A percentile compares a stretch with the other conserved stretches of the same genome.
Conservation (phyloP, 805 yeast genomes). For the Kuraishia floccosa region DNA sequence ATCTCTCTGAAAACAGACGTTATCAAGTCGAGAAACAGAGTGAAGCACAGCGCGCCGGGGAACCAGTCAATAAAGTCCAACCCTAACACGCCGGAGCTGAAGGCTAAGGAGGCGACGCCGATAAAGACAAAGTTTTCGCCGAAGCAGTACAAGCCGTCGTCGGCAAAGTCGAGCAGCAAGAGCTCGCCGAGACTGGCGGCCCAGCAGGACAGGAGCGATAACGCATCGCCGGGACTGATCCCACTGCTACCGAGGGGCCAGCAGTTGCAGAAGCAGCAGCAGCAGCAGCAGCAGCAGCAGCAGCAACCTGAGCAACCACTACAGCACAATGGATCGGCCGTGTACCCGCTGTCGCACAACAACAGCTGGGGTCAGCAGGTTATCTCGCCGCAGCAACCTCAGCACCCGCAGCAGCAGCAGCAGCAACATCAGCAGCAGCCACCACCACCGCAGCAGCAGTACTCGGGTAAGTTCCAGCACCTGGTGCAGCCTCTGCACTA, state of each 20-base stretch:
- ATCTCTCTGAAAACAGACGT: constrained; percentile 86
- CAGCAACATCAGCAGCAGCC: constrained; percentile 2
- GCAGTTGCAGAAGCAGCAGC: not conserved
- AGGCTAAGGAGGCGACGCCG: constrained; percentile 30
- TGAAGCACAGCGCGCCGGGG: constrained; percentile 31
- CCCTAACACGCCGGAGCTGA: constrained; percentile 46
- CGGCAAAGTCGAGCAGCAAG: constrained; percentile 7
- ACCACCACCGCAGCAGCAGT: not conserved
- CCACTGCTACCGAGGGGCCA: not conserved
- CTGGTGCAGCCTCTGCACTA: constrained; percentile 48
- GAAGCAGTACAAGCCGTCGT: constrained; percentile 23
- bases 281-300: constrained; percentile 8
- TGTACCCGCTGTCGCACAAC: not conserved
- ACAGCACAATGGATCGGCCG: not conserved
- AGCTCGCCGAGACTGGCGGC: constrained; percentile 4
- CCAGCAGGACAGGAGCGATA: no score
- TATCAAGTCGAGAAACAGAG: constrained; percentile 82
- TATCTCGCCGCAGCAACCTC: constrained; percentile 1
- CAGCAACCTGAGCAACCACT: not conserved
- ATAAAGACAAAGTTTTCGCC: constrained; percentile 21
- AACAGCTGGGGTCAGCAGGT: not conserved
- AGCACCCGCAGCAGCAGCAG: constrained; percentile 3
- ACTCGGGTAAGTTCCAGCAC: constrained; percentile 11
- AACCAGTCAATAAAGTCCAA: constrained; percentile 14
- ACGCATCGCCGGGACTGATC: no score